These are phyloP conservation scores for Pseudonitzschia multiseries DNA, from an alignment of 108 stramenopile species.

Conservation along the genomic window DNA sequence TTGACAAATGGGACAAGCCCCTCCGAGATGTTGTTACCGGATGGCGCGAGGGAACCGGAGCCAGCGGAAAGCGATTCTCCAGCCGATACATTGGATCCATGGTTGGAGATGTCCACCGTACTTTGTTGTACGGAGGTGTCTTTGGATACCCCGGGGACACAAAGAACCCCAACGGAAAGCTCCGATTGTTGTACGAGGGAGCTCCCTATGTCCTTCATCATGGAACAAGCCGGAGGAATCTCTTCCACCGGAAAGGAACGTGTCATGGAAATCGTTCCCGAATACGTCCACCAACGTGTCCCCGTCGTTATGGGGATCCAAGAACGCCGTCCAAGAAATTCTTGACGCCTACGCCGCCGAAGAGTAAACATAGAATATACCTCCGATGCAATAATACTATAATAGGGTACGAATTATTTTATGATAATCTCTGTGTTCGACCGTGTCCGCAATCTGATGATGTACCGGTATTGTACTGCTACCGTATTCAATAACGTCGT, in stretches of 20 bases:
- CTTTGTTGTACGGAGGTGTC: constrained; percentile 96
- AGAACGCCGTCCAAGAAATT: constrained; percentile 70
- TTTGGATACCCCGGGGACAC: constrained; percentile 95
- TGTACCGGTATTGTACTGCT: too few species aligned
- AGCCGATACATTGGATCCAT: constrained; percentile 97
- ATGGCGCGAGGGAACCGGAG: constrained; percentile 76
- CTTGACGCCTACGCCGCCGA: constrained; percentile 53
- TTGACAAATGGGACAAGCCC: constrained; percentile 82
- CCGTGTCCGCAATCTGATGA: too few species aligned
- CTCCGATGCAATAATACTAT: background rate
- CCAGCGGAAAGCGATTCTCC: constrained; percentile 57
- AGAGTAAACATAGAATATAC: constrained; percentile 9
- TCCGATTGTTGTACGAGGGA: constrained; percentile 85
- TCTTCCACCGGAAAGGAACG: constrained; percentile 66
- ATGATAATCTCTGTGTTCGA: too few species aligned
- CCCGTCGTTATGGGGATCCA: constrained; percentile 84
- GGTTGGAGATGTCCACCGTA: constrained; percentile 99
- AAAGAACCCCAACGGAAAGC: constrained; percentile 84
- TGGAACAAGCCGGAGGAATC: constrained; percentile 94
- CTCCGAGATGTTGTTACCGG: constrained; percentile 60
- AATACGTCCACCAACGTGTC: constrained; percentile 77
- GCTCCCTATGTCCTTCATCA: constrained; percentile 96
- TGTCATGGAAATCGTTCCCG: constrained; percentile 66
- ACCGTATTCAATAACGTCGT: too few species aligned
- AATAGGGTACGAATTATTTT: background rate